These are phyloP conservation scores for Umbelopsis sp. DNA, from an alignment of 192 early-diverging fungal species.

Conservation along the genomic window DNA sequence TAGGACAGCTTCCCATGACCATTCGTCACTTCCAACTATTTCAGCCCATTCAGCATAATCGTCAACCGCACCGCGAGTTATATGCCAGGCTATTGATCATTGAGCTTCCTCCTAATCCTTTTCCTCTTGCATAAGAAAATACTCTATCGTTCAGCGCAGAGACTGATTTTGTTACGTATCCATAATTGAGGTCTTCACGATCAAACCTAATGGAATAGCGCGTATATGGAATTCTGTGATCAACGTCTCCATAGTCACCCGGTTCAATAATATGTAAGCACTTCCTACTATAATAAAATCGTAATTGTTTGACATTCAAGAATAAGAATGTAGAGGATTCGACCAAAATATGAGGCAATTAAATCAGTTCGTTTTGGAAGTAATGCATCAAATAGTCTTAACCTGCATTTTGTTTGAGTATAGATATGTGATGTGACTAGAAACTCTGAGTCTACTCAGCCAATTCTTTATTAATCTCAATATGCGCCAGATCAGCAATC, in stretches of 20 bases:
- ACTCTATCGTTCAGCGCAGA: slow-evolving; percentile 12
- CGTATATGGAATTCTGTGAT: slow-evolving; percentile 32
- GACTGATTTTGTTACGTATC: slow-evolving; percentile 23
- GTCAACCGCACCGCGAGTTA: slow-evolving; percentile 28
- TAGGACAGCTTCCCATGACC: slow-evolving; percentile 33
- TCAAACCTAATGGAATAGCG: slow-evolving; percentile 29
- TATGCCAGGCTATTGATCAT: slow-evolving; percentile 40
- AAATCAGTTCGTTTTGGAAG: too few species aligned
- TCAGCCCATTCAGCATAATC: slow-evolving; percentile 35
- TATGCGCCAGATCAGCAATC: too few species aligned
- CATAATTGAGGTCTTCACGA: slow-evolving; percentile 23
- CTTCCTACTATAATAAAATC: slow-evolving; percentile 5
- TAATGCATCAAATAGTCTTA: too few species aligned
- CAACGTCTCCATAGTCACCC: slow-evolving; percentile 30
- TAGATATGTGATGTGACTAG: too few species aligned
- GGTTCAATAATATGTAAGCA: neutral
- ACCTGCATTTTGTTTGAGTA: too few species aligned
- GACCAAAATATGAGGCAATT: too few species aligned
- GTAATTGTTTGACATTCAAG: neutral
- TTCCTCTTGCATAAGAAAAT: slow-evolving; percentile 37
- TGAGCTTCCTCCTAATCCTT: slow-evolving; percentile 25
- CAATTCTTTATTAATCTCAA: too few species aligned
- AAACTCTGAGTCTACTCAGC: too few species aligned
- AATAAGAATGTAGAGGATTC: too few species aligned
- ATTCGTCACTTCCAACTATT: slow-evolving; percentile 28